phyloP scores from a whole-genome alignment of 2,329 filamentous ascomycete species.

The Fusarium caatingaense region DNA sequence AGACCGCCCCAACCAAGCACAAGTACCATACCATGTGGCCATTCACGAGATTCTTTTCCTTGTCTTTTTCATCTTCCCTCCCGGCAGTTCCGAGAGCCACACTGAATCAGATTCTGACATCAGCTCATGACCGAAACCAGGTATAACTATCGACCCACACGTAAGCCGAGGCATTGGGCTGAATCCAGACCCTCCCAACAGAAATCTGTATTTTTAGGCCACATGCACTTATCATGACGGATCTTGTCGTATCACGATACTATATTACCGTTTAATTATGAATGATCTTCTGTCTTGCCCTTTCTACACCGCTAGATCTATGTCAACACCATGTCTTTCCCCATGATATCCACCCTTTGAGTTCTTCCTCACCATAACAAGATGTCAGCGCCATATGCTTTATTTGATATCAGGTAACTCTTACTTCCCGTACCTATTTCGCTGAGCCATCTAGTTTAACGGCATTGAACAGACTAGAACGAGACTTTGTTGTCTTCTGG shows the following conservation, averaged over 20 bases:
- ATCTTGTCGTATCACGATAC: not conserved
- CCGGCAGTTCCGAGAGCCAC: constrained; percentile 1
- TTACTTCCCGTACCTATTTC: not conserved
- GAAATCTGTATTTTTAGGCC: not conserved
- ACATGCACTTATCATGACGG: not conserved
- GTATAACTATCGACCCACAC: constrained; percentile 14
- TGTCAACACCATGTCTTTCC: constrained; percentile 11
- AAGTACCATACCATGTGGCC: not conserved
- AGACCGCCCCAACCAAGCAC: not conserved
- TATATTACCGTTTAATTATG: not conserved
- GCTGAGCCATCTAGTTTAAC: not conserved
- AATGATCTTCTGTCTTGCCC: not conserved
- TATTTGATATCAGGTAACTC: constrained; percentile 66
- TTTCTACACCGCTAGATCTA: not conserved
- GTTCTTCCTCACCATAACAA: not conserved
- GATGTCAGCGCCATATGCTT: constrained; percentile 7
- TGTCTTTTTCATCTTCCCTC: not conserved
- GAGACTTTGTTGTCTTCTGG: constrained; percentile 81
- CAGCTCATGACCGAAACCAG: constrained; percentile 9
- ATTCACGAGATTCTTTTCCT: not conserved
- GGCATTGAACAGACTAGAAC: constrained; percentile 69
- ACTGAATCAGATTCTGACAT: constrained; percentile 5
- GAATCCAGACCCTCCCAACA: not conserved
- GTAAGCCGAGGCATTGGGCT: constrained; percentile 21
- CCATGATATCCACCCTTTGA: not conserved